These are phyloP conservation scores for Tetrahymena malaccensis DNA, from an alignment of 73 alveolate species.

Conservation along the genomic window DNA sequence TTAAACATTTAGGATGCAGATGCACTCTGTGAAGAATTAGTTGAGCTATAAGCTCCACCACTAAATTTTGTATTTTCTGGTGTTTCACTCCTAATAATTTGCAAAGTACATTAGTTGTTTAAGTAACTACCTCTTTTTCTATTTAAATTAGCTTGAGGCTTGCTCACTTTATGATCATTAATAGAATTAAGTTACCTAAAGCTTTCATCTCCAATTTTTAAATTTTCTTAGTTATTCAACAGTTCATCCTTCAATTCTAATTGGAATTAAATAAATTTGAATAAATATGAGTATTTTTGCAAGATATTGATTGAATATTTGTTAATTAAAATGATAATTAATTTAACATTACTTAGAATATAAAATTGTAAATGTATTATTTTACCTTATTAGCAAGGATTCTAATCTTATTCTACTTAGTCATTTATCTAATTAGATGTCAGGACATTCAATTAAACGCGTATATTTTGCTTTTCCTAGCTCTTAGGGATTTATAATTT, in stretches of 20 bases:
- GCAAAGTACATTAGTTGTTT: not conserved
- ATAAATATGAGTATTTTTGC: too few species aligned
- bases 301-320: too few species aligned
- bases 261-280: too few species aligned
- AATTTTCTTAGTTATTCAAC: too few species aligned
- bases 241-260: not conserved
- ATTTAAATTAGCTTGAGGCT: not conserved
- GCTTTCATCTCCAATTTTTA: not conserved
- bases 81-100: not conserved
- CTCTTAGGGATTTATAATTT: not conserved
- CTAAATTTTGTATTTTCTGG: not conserved
- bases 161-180: not conserved
- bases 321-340: too few species aligned
- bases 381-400: not conserved
- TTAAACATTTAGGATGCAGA: not conserved
- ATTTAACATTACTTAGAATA: too few species aligned
- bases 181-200: not conserved
- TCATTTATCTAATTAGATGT: too few species aligned
- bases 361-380: too few species aligned
- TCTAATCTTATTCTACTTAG: not conserved
- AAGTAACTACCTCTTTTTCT: not conserved
- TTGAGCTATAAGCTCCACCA: not conserved
- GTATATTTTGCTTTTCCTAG: not conserved
- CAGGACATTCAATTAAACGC: too few species aligned
- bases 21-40: not conserved